These are phyloP conservation scores for Penicillium antarcticum DNA, from an alignment of 495 filamentous ascomycete genomes.

Conservation along the genomic window DNA sequence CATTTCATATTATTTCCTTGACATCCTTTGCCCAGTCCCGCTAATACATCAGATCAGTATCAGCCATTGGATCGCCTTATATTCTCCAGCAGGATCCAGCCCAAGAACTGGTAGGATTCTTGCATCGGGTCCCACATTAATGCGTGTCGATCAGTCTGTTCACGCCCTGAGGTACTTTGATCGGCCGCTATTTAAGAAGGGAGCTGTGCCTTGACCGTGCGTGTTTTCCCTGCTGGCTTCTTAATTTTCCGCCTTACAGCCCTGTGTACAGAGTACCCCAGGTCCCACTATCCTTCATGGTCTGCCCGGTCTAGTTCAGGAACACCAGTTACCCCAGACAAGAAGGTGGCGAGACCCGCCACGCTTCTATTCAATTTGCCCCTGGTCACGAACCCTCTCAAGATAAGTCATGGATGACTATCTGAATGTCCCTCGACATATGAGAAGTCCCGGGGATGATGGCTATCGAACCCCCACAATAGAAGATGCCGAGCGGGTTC, in stretches of 20 bases:
- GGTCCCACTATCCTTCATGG: no score
- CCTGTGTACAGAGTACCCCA: no score
- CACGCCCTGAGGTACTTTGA: not conserved
- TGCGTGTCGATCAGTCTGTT: not conserved
- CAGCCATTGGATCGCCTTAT: no score
- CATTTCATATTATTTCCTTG: no score
- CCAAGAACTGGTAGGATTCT: not conserved
- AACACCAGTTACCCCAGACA: not conserved
- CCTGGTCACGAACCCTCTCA: not conserved
- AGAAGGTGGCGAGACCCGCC: not conserved
- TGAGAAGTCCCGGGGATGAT: constrained; percentile 43
- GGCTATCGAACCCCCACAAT: constrained; percentile 51
- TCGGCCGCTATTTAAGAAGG: not conserved
- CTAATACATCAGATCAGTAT: no score
- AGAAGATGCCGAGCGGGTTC: constrained; percentile 38
- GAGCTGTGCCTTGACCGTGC: not conserved
- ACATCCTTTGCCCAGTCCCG: no score
- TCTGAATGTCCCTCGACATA: constrained; percentile 32
- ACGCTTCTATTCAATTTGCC: not conserved
- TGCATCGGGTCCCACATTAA: constrained; percentile 3
- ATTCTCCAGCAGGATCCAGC: not conserved
- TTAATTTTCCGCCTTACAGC: not conserved
- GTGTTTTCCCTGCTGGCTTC: not conserved
- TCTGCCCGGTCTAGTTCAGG: no score
- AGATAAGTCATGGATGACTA: constrained; percentile 18